Conservation (phyloP, 257 asterid species). For the Plantago major region DNA sequence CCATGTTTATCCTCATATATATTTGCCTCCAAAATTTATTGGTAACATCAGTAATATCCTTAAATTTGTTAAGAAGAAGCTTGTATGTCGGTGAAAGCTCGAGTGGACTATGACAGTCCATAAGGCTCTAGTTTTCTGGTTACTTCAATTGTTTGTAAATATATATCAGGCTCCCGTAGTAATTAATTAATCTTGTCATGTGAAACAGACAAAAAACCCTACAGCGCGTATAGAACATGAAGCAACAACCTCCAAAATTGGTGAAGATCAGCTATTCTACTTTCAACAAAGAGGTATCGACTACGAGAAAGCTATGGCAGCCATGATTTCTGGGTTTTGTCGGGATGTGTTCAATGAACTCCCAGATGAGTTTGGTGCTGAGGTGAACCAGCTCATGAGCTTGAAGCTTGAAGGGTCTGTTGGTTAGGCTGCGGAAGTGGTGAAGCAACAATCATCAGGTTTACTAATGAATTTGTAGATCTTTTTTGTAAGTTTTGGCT, state of each 20-base stretch:
- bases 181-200: conserved; percentile 2
- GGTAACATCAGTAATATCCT: no score
- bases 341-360: conserved; percentile 86
- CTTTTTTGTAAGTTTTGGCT: not conserved
- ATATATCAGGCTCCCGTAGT: no score
- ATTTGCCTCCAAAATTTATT: no score
- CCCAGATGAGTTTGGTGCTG: conserved; percentile 91
- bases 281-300: conserved; percentile 95
- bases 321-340: conserved; percentile 96
- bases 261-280: conserved; percentile 90
- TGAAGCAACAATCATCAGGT: not conserved
- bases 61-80: no score
- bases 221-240: conserved; percentile 74
- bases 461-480: not conserved
- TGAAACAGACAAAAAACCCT: conserved; percentile 61
- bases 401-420: conserved; percentile 96
- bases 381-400: conserved; percentile 93
- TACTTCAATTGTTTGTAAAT: no score
- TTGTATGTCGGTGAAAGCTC: no score
- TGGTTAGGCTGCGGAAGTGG: conserved; percentile 36
- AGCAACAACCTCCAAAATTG: conserved; percentile 90
- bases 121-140: no score
- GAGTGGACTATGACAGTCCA: no score
- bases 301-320: conserved; percentile 95
- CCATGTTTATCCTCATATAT: no score